Conservation (phyloP, 345 rosid species). For the Noccaea bulbosa region DNA sequence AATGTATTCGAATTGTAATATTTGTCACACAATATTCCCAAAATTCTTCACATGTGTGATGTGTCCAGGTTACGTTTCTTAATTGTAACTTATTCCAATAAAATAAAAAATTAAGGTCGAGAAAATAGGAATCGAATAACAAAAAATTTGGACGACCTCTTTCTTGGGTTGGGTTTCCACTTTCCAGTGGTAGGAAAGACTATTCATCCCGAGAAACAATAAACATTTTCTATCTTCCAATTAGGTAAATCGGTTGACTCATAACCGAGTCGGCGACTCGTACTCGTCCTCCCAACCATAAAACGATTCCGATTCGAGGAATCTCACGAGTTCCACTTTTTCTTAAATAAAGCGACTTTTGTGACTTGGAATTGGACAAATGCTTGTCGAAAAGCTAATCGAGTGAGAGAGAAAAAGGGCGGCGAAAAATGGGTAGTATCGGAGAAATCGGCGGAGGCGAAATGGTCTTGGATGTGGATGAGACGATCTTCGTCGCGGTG, state of each 20-base stretch:
- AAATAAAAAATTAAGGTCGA: conserved; percentile 13
- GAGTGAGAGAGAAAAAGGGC: conserved; percentile 20
- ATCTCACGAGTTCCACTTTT: conserved; percentile 43
- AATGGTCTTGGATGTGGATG: conserved; percentile 50
- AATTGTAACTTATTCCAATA: not conserved
- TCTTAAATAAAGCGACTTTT: conserved; percentile 33
- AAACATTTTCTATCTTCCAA: not conserved
- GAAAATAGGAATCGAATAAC: conserved; percentile 8
- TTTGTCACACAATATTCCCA: conserved; percentile 5
- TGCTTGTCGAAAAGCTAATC: conserved; percentile 8
- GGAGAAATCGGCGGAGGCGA: conserved; percentile 44
- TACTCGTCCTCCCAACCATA: conserved; percentile 5
- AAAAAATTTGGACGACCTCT: conserved; percentile 3
- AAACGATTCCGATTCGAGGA: conserved; percentile 41
- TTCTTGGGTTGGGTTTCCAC: not conserved
- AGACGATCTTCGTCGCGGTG: conserved; percentile 79
- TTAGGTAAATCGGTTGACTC: conserved; percentile 45
- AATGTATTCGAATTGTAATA: not conserved
- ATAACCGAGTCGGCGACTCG: conserved; percentile 44
- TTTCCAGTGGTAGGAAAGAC: conserved; percentile 32
- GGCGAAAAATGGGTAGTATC: conserved; percentile 45
- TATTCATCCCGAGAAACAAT: conserved; percentile 7
- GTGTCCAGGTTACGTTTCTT: conserved; percentile 11
- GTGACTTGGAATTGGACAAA: not conserved
- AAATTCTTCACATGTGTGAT: not conserved